Base-by-base conservation (phyloP, 1,284 basidiomycete genomes). In the Ustilago loliicola region DNA sequence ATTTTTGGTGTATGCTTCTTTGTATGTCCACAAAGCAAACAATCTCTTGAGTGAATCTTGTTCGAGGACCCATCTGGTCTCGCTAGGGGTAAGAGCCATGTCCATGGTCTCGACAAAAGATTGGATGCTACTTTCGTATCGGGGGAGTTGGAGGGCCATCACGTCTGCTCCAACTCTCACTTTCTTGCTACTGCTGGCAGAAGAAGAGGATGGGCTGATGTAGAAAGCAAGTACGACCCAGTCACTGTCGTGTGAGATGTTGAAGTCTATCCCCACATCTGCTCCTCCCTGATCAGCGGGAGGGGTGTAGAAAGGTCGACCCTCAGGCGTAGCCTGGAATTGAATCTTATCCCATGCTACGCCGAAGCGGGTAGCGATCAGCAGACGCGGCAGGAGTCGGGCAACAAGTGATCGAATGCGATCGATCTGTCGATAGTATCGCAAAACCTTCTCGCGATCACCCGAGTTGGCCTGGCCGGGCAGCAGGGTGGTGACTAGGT, bases 1-100 rank as follows among this genome's bases (percentile, higher is more conserved):
- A 23, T 74, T 75, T 61, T 86, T 86, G 1, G 85, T 86, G 25
- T 78, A 80, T 8, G 85, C 85, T 54, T 86, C 85, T 57, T 86
- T 86, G 68, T 83, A 69, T 53, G 85, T 86, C 85, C 85, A 86
- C 13, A 85, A 55, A 21, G 63, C 68, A 30, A 67, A 79, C 1
- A 84, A 62, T 23, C 83, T 67, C 15, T 56, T 27, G 2, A 86
- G 62, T 8, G 48, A 72, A 11, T 65, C 62, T 8, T 13, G 29
- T 21, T 67, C 25, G 8, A 74, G 53, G 9, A 85, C 76, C 81
- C 81, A 85, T 0, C 17, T 36, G 9, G 25, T 45, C 57, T 85
- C 84, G 11, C 11, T 2, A 9, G 45, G 30, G 4, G 85, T 83
- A 42, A 85, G 64, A 8, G 80, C 72, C 56, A 79, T 66, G 47